Evolutionary conservation across 2,329 filamentous ascomycete genomes (phyloP).

Genomic region (Microsporum canis): DNA sequence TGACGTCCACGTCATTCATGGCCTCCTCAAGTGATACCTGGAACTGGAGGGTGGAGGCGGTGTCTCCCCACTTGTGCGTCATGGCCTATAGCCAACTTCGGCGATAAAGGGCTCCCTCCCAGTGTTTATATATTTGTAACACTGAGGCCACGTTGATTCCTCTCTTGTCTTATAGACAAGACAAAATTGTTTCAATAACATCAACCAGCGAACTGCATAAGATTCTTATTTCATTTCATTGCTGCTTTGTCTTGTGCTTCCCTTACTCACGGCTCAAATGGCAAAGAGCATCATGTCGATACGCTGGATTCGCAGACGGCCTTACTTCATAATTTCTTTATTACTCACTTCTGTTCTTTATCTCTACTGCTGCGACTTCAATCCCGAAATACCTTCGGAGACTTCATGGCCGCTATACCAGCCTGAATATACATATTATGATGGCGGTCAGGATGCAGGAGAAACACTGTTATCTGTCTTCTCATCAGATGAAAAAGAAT

Average conservation of each 20-base stretch:
- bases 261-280: background rate
- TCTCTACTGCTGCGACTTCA: background rate
- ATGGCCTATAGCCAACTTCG: background rate
- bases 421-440: background rate
- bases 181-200: background rate
- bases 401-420: background rate
- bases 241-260: background rate
- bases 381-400: background rate
- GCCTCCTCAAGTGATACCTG: background rate
- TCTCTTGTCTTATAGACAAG: background rate
- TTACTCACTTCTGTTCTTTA: background rate
- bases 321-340: background rate
- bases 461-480: background rate
- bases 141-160: no score
- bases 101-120: background rate
- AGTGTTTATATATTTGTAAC: background rate
- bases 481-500: constrained; percentile 35
- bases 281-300: background rate
- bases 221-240: background rate
- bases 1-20: background rate
- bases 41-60: background rate
- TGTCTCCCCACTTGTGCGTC: background rate
- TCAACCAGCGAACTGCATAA: background rate
- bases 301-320: background rate
- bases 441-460: background rate